Conservation (phyloP, 176 grass and related monocot genomes). For the Rhynchospora tenuis region DNA sequence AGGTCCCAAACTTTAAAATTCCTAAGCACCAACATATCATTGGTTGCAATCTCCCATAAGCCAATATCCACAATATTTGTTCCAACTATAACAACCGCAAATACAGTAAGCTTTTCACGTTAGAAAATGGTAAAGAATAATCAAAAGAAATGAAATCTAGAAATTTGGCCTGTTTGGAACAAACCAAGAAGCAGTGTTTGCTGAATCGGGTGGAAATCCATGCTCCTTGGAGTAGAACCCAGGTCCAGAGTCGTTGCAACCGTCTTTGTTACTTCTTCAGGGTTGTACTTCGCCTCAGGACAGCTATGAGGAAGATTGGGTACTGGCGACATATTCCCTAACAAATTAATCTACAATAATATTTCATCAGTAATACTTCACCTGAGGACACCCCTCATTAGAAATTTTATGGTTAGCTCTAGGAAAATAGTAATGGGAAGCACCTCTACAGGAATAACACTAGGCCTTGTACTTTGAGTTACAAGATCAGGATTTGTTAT, state of each 20-base stretch:
- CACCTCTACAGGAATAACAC: too few relatives aligned
- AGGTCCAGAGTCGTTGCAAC: slow-evolving; percentile 56
- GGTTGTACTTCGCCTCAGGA: slow-evolving; percentile 21
- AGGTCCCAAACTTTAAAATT: slow-evolving; percentile 95
- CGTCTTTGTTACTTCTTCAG: slow-evolving; percentile 75
- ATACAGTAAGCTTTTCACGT: background rate
- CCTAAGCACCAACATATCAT: slow-evolving; percentile 53
- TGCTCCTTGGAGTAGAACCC: slow-evolving; percentile 74
- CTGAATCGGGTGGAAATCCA: slow-evolving; percentile 91
- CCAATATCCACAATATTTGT: slow-evolving; percentile 90
- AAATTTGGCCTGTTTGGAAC: background rate
- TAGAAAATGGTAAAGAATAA: background rate
- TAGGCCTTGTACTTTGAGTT: too few relatives aligned
- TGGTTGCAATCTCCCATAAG: slow-evolving; percentile 84
- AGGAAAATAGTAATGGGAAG: too few relatives aligned
- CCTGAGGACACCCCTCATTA: too few relatives aligned
- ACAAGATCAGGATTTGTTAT: too few relatives aligned
- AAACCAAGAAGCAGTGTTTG: slow-evolving; percentile 86
- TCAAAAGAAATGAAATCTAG: slow-evolving; percentile 9
- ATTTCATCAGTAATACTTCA: slow-evolving; percentile 6
- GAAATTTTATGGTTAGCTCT: too few relatives aligned
- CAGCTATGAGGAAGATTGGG: slow-evolving; percentile 29
- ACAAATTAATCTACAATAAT: slow-evolving; percentile 67
- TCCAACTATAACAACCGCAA: slow-evolving; percentile 54
- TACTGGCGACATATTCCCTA: slow-evolving; percentile 60